Evolutionary conservation across 192 early-diverging fungal species (phyloP).

Genomic region (Mortierella antarctica): DNA sequence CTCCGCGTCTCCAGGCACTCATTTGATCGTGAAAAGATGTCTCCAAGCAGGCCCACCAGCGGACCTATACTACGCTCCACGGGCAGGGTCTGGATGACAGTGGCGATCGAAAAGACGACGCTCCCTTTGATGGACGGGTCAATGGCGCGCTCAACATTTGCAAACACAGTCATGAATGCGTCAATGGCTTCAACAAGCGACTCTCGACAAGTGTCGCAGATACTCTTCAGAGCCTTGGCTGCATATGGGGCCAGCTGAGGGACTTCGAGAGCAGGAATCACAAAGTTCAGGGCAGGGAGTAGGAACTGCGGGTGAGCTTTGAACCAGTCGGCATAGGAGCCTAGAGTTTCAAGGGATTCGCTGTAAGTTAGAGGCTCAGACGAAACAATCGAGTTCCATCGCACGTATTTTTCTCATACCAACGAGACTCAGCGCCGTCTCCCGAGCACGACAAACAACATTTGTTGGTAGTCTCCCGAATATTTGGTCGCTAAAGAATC

Average conservation of each 20-base stretch:
- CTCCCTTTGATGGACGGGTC: constrained; percentile 51
- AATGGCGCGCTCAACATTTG: constrained; percentile 60
- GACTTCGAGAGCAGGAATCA: constrained; percentile 69
- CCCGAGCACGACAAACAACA: constrained; percentile 53
- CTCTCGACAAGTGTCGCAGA: constrained; percentile 78
- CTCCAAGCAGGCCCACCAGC: constrained; percentile 44
- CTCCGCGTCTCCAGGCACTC: constrained; percentile 42
- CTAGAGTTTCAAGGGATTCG: constrained; percentile 38
- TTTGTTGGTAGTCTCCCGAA: constrained; percentile 61
- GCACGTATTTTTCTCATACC: constrained; percentile 35
- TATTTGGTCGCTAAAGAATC: constrained; percentile 68
- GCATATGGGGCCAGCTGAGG: constrained; percentile 68
- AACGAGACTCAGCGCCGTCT: constrained; percentile 57
- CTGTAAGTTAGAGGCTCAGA: neutral
- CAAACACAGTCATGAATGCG: constrained; percentile 68
- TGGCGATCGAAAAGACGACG: constrained; percentile 48
- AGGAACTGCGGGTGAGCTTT: constrained; percentile 70
- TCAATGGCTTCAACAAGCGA: constrained; percentile 68
- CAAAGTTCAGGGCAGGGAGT: constrained; percentile 66
- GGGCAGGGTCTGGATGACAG: constrained; percentile 47
- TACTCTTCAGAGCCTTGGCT: constrained; percentile 71
- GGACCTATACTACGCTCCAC: constrained; percentile 35
- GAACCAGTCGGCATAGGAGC: constrained; percentile 78
- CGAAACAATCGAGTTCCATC: neutral
- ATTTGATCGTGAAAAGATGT: constrained; percentile 41